Evolutionary conservation across 2,329 filamentous ascomycete species (phyloP).

Genomic region (Apiospora saccharicola): DNA sequence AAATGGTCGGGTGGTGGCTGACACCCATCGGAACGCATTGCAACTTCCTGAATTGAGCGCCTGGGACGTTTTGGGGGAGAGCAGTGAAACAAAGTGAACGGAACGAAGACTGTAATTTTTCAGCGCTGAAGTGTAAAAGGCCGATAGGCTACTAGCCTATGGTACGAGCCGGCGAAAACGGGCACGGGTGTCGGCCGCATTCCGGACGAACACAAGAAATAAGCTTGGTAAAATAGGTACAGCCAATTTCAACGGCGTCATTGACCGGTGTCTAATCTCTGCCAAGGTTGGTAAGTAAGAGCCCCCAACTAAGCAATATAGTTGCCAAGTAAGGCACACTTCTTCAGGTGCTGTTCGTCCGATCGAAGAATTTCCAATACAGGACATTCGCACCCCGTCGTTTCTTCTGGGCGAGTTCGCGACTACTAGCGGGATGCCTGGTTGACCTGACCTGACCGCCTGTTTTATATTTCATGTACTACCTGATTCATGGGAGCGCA

Average conservation of each 20-base stretch:
- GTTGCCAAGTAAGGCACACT: not conserved
- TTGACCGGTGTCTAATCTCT: not conserved
- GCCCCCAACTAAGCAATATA: too few relatives aligned
- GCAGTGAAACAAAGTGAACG: conserved; percentile 2
- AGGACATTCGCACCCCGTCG: not conserved
- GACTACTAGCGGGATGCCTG: not conserved
- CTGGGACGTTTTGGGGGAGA: not conserved
- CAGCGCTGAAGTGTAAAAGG: not conserved
- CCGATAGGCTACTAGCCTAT: not conserved
- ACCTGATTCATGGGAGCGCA: conserved; percentile 14
- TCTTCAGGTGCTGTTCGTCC: not conserved
- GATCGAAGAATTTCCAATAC: not conserved
- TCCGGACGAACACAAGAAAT: conserved; percentile 18
- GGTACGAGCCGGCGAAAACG: conserved; percentile 8
- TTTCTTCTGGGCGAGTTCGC: not conserved
- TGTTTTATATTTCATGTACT: not conserved
- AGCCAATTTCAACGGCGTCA: conserved; percentile 2
- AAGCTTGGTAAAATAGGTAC: not conserved
- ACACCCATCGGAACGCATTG: not conserved
- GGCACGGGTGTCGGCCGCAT: conserved; percentile 17
- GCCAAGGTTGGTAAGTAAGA: not conserved
- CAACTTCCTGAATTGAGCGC: not conserved
- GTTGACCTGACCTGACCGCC: not conserved
- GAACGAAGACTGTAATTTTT: not conserved
- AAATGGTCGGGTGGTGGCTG: not conserved